Conservation (phyloP, 345 rosid species). For the Linum usitatissimum region DNA sequence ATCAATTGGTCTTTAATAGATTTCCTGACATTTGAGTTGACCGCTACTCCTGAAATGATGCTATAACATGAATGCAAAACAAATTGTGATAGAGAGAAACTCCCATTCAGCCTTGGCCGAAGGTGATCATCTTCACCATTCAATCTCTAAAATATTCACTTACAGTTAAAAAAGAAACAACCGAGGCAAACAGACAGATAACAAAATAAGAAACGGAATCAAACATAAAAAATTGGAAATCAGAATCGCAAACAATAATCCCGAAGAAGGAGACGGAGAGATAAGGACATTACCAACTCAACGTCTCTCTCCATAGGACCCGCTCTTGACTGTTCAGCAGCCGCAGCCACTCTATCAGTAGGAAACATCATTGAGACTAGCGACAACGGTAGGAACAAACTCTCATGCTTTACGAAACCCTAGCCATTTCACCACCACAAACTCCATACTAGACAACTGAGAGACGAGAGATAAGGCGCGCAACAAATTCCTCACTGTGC, state of each 20-base stretch:
- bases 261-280: not conserved
- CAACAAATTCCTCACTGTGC: too few relatives aligned
- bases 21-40: too few relatives aligned
- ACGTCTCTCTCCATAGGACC: constrained; percentile 42
- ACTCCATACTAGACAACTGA: too few relatives aligned
- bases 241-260: not conserved
- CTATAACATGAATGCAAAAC: too few relatives aligned
- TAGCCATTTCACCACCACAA: constrained; percentile 8
- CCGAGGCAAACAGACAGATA: not conserved
- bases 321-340: constrained; percentile 24
- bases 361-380: not conserved
- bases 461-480: too few relatives aligned
- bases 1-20: too few relatives aligned
- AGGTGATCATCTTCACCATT: not conserved
- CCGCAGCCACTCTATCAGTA: constrained; percentile 18
- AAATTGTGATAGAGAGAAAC: too few relatives aligned
- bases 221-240: not conserved
- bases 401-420: not conserved
- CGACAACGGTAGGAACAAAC: constrained; percentile 2
- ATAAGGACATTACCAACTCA: constrained; percentile 37
- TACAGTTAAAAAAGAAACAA: not conserved
- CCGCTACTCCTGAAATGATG: too few relatives aligned
- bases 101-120: too few relatives aligned
- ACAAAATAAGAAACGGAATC: not conserved
- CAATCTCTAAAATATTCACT: not conserved